phyloP scores from a whole-genome alignment of 208 protist genomes.

The Herpetomonas tarakana region DNA sequence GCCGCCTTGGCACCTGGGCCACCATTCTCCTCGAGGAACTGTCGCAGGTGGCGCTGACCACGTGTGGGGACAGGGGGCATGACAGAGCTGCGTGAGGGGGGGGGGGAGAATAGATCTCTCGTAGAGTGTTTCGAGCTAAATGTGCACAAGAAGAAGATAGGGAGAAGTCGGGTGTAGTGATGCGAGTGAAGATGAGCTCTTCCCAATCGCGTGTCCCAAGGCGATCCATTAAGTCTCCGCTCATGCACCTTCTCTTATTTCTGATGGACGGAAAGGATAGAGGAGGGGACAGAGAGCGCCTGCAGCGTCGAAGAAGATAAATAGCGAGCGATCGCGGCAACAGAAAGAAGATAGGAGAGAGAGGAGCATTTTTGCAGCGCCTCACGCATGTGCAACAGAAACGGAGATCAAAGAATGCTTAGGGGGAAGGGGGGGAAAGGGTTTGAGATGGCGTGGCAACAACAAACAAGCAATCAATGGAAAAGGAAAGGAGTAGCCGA shows the following conservation, averaged over 20 bases:
- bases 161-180: too few species aligned
- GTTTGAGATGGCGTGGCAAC: neutral
- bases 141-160: too few species aligned
- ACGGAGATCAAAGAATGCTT: neutral
- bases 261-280: too few species aligned
- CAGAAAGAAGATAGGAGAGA: neutral
- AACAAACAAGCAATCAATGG: constrained; percentile 1
- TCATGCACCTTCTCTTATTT: too few species aligned
- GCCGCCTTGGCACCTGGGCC: neutral
- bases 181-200: too few species aligned
- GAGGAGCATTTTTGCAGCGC: neutral
- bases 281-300: too few species aligned
- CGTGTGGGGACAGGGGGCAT: constrained; percentile 16
- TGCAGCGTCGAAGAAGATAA: too few species aligned
- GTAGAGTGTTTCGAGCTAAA: too few species aligned
- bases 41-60: constrained; percentile 41
- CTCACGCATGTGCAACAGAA: neutral
- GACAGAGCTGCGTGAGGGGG: neutral
- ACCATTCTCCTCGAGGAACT: constrained; percentile 32
- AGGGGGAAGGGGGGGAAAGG: neutral
- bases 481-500: neutral
- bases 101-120: neutral
- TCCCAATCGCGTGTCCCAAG: too few species aligned
- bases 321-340: too few species aligned
- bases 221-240: too few species aligned